Evolutionary conservation across 2,329 filamentous ascomycete species (phyloP), one percentile per base, ranked within the genome.

Genomic region (Xylaria multiplex): DNA sequence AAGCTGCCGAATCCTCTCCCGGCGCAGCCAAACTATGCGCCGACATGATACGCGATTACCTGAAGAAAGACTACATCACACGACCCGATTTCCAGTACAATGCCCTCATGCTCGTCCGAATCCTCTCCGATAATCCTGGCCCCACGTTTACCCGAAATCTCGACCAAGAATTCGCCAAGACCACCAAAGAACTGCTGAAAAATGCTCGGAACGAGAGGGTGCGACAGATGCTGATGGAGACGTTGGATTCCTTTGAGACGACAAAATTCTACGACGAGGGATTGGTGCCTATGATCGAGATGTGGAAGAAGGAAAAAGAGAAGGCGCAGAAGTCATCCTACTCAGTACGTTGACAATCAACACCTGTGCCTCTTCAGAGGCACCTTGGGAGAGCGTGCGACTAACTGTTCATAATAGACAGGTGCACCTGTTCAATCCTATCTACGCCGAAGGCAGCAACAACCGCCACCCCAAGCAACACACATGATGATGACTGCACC

Each of bases 91-190:
- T 90, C 72, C 95, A 98, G 79, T 98, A 97, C 85, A 97, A 98
- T 81, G 91, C 93, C 69, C 89, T 98, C 75, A 98, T 98, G 96
- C 86, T 99, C 62, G 85, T 96, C 72, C 91, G 95, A 68, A 99
- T 99, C 75, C 83, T 99, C 70, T 86, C 90, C 72, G 94, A 98
- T 78, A 97, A 99, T 77, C 96, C 96, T 0, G 95, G 95, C 35
- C 85, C 86, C 59, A 93, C 89, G 1, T 99, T 99, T 75, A 97
- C 95, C n/a, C 87, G 91, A 71, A 94, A 97, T 77, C 79, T 98
- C 48, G 94, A 97, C 79, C 85, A 90, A 75, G 93, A 93, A 74
- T 98, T 97, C 75, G 88, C 92, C 59, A 85, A 90, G 48, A 89
- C 89, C 0, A 81, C 92, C 16, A 95, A 94, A 80, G 86, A 92